Conservation (phyloP, 2,329 filamentous ascomycete genomes). For the Hypoxylon sp. region DNA sequence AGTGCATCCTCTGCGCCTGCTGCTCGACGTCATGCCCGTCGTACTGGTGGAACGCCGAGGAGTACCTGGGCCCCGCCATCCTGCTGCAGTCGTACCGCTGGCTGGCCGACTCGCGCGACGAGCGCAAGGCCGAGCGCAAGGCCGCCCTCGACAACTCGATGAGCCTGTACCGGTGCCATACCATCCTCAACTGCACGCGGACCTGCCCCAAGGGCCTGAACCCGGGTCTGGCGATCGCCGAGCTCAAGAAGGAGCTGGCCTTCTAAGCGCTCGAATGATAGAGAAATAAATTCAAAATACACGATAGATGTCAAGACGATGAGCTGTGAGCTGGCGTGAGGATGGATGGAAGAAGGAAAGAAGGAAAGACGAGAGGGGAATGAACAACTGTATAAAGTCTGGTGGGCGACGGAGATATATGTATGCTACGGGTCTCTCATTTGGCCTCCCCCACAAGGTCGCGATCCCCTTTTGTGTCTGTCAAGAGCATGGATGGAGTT, state of each 20-base stretch:
- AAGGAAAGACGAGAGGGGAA: conserved; percentile 16
- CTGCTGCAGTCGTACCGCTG: conserved; percentile 98
- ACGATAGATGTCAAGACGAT: conserved; percentile 4
- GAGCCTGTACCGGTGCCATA: conserved; percentile 99
- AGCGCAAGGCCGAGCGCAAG: conserved; percentile 89
- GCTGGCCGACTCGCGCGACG: conserved; percentile 94
- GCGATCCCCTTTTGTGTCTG: conserved; percentile 41
- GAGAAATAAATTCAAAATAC: too few relatives aligned
- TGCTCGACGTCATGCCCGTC: conserved; percentile 99
- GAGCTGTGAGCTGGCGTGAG: neutral
- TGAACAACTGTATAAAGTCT: conserved; percentile 42
- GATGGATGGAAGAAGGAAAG: conserved; percentile 5
- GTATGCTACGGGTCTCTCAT: conserved; percentile 35
- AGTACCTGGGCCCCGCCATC: conserved; percentile 97
- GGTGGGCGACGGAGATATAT: conserved; percentile 34
- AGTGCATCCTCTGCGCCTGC: conserved; percentile 99
- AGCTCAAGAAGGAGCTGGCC: conserved; percentile 98
- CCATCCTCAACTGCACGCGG: conserved; percentile 97
- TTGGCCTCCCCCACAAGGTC: conserved; percentile 32
- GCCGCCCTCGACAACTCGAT: conserved; percentile 96
- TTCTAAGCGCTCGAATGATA: too few relatives aligned
- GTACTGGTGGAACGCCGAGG: conserved; percentile 99
- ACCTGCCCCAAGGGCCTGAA: conserved; percentile 99
- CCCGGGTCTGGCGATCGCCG: conserved; percentile 92
- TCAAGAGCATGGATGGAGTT: conserved; percentile 45